Base-by-base conservation (phyloP, 139 green algal species). In the Gonium pectorale region DNA sequence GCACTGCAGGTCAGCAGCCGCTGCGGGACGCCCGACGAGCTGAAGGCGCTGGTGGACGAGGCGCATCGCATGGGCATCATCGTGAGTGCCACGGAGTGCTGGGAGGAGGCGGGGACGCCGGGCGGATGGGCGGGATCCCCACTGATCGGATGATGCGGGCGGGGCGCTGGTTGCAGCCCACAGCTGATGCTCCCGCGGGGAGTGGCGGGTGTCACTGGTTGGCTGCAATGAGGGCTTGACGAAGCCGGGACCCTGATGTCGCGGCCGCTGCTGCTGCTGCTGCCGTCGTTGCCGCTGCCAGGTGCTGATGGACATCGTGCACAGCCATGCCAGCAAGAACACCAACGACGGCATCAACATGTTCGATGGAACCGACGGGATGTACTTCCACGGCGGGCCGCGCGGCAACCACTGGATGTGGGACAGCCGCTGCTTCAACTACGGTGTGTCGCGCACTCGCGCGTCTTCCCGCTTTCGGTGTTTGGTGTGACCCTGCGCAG, bases 351-450 rank as follows among this genome's bases (percentile, higher is more conserved):
- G 97, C 87, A 96, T 99, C 92, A 99, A 98, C 95, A 98, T 98
- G 94, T 99, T 99, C 91, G 97, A 99, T 87, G 97, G 97, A 82
- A 98, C 95, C 13, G 96, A 98, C 79, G 89, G 72, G 66, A 90
- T 92, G 90, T 98, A 98, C 92, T 98, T 98, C 93, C 96, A 99
- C 91, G 93, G 91, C 46, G 95, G 84, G 31, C 91, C 92, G 38
- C 81, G 92, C 24, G 96, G 96, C 44, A 97, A 98, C 93, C 96
- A 99, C 92, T 99, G 95, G 89, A 99, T 99, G 97, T 99, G 97
- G 97, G 97, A 99, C 94, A 96, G 88, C 40, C 93, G 97, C 60
- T 96, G 96, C 77, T 99, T 99, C 94, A 99, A 99, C 94, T 99
- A 99, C 81, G 96, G 95, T 95, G 85, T 77, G 89, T 26, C n/a